Conservation (phyloP, 2,329 filamentous ascomycete species). For the Cladophialophora immunda region DNA sequence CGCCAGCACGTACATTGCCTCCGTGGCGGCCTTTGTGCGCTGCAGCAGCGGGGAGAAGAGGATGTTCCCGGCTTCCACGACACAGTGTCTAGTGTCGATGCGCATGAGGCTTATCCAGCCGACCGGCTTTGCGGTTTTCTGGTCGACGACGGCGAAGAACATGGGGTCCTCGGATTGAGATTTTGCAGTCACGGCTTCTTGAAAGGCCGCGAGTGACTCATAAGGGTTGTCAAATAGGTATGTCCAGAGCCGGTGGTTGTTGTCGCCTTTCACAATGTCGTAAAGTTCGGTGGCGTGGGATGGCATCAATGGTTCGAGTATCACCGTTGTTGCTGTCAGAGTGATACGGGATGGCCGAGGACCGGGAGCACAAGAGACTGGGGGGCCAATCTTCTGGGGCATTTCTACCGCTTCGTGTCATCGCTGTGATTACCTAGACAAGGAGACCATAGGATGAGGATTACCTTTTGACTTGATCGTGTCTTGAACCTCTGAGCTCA, state of each 20-base stretch:
- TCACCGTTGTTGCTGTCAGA: conserved; percentile 42
- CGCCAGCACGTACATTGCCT: conserved; percentile 66
- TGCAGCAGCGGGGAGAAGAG: conserved; percentile 61
- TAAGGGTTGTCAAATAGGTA: conserved; percentile 54
- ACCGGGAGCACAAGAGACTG: conserved; percentile 27
- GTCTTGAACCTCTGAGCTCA: background rate
- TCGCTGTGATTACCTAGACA: background rate
- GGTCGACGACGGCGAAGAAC: conserved; percentile 57
- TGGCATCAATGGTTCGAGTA: conserved; percentile 42
- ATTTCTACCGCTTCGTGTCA: conserved; percentile 16
- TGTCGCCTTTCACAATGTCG: conserved; percentile 41
- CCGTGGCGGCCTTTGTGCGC: conserved; percentile 65
- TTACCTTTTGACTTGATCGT: background rate
- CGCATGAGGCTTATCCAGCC: conserved; percentile 57
- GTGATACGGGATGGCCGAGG: conserved; percentile 27
- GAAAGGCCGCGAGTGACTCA: conserved; percentile 44
- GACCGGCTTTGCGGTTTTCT: conserved; percentile 47
- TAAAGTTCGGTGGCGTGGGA: conserved; percentile 47
- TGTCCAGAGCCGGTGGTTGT: conserved; percentile 49
- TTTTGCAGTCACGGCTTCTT: conserved; percentile 40
- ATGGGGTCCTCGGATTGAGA: conserved; percentile 48
- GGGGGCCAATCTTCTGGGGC: conserved; percentile 29
- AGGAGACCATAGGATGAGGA: background rate
- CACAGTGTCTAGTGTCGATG: conserved; percentile 58
- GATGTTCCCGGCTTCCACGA: conserved; percentile 67